Evolutionary conservation across 768 basidiomycete species (phyloP), one percentile per base, ranked within the genome.

Genomic region (Lentinula lateritia): DNA sequence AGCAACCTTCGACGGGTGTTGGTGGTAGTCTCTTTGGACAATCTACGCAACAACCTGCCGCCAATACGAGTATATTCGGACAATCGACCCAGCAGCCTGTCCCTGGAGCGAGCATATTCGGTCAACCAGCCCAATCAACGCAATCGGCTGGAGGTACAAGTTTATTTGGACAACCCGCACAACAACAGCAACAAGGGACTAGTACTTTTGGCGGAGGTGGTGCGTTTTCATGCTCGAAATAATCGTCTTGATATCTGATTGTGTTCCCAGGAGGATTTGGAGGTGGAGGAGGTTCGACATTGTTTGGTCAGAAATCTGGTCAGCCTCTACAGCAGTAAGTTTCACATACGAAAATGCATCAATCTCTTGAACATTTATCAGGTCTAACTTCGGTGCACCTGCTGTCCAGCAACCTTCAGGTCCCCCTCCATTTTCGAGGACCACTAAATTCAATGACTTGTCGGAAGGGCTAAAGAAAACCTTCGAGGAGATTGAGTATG

Each of bases 371-470:
- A 64, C 78, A 48, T 78, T 77, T 67, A 61, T 8, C 62, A 67
- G 67, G 41, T 58, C 66, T 13, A 67, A 66, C 68, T 69, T 50
- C 23, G 65, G 63, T 42, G 42, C 60, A 36, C 38, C 63, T 35
- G 58, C 62, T 6, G 59, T 64, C 13, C 65, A 18, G 43, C 72
- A 73, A 60, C 65, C 67, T 20, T 35, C 65, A 36, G 71, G 68
- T 0, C 66, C 69, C 34, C 77, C 79, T 9, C 75, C 76, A 6
- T 82, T 87, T 65, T 75, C 77, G 5, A 83, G 80, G 68, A 73
- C 78, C 0, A 90, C 90, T 0, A 93, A 91, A 68, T 93, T 92
- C 72, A 93, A 93, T 58, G 92, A 93, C 69, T 73, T 93, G 3
- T 86, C 89, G 0, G 90, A 93, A 55, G 79, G 84, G 2, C 63